Evolutionary conservation across 768 basidiomycete genomes (phyloP).

Genomic region (Suillus discolor): DNA sequence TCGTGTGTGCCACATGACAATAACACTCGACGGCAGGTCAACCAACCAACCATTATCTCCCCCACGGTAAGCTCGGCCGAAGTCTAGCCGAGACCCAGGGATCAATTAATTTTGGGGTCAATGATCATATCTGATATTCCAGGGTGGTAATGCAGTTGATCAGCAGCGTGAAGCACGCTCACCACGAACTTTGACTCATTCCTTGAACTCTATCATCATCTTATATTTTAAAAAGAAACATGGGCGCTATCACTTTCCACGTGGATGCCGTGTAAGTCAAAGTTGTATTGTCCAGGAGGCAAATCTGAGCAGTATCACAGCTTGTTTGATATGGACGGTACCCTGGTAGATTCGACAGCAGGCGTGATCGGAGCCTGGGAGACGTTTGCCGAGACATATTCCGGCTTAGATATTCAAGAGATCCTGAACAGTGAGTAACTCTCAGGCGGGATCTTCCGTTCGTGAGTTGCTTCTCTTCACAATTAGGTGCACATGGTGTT

Average conservation of each 20-base stretch:
- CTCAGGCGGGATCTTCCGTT: slow-evolving; percentile 8
- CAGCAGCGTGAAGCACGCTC: not conserved
- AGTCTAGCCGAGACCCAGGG: not conserved
- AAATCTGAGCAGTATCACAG: slow-evolving; percentile 35
- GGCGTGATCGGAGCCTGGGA: slow-evolving; percentile 86
- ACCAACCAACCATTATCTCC: not conserved
- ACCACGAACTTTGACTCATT: not conserved
- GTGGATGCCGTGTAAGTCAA: slow-evolving; percentile 43
- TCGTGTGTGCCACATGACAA: not conserved
- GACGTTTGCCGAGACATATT: slow-evolving; percentile 71
- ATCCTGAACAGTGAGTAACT: slow-evolving; percentile 61
- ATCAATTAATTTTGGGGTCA: not conserved
- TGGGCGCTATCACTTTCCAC: slow-evolving; percentile 37
- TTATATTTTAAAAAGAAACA: slow-evolving; percentile 5
- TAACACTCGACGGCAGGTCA: not conserved
- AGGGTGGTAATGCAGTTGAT: slow-evolving; percentile 2
- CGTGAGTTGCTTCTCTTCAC: not conserved
- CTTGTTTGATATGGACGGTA: slow-evolving; percentile 85
- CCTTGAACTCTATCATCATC: slow-evolving; percentile 25
- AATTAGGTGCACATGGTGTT: slow-evolving; percentile 75
- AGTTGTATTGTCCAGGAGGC: not conserved
- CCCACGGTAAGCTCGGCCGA: not conserved
- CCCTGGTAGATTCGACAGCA: slow-evolving; percentile 78
- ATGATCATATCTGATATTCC: not conserved
- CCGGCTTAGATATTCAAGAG: slow-evolving; percentile 57